Percentiles rank a stretch among this genome's conserved stretches.
Evolutionary conservation across 1,284 basidiomycete genomes (phyloP).

Genomic region (Puccinia polysora): DNA sequence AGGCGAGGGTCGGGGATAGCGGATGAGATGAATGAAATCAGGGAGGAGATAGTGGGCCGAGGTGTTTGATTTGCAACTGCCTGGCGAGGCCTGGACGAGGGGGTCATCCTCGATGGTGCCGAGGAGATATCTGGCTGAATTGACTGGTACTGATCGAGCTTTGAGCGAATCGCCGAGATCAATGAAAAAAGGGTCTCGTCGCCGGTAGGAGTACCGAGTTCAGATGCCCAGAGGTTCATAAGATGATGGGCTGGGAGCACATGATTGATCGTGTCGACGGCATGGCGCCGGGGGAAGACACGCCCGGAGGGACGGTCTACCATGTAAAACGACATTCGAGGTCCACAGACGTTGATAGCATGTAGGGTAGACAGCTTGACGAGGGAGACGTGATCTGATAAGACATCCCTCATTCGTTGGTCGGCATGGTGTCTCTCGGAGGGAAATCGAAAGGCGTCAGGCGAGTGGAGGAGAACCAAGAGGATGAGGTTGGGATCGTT

Average conservation of each 20-base stretch:
- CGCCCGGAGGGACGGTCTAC: slow-evolving; percentile 7
- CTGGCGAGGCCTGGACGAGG: too few relatives aligned
- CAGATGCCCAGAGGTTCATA: slow-evolving; percentile 19
- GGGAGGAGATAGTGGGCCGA: neutral
- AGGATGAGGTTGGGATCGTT: slow-evolving; percentile 8
- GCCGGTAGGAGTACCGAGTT: slow-evolving; percentile 14
- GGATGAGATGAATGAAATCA: slow-evolving; percentile 1
- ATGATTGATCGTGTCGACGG: neutral
- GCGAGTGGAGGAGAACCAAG: slow-evolving; percentile 10
- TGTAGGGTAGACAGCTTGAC: slow-evolving; percentile 16
- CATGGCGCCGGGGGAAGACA: slow-evolving; percentile 13
- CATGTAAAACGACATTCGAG: slow-evolving; percentile 33
- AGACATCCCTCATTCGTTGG: slow-evolving; percentile 15
- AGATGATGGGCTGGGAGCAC: slow-evolving; percentile 20
- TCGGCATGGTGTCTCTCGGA: slow-evolving; percentile 30
- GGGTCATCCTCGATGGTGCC: neutral
- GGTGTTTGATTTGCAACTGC: too few relatives aligned
- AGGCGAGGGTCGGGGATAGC: too few relatives aligned
- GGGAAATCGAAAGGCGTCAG: neutral
- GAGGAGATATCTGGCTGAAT: neutral
- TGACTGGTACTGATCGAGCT: neutral
- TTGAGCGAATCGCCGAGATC: slow-evolving; percentile 23
- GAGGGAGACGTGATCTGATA: slow-evolving; percentile 9
- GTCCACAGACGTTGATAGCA: slow-evolving; percentile 21
- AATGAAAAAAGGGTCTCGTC: slow-evolving; percentile 19